Base-by-base conservation (phyloP, 129 eudicot species). In the Deinandra increscens region DNA sequence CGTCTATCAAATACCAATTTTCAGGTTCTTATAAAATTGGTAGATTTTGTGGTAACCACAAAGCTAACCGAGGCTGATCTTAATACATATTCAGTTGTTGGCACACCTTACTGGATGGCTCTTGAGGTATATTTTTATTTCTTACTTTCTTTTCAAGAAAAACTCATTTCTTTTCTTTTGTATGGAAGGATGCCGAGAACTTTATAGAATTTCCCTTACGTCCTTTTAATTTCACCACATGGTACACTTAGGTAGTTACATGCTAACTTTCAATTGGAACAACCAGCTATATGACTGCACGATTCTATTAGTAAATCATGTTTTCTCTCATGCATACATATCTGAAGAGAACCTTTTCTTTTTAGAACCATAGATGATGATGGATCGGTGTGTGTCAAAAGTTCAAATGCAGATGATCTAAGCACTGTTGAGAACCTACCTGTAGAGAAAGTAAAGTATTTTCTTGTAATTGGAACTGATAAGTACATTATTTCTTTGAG, bases 91-190 rank as follows among this genome's bases (percentile, higher is more conserved):
- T 93, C 99, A 66, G 95, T 93, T 81, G 99, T 93, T 76, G 99
- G 97, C 66, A 93, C 97, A 59, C 99, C 99, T 56, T 94, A 94
- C 81, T 89, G 99, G 99, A 94, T 89, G 97, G 99, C 99, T 66
- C 99, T 97, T 34, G 99, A 93, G 99, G 99, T 93, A 84, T 46
- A 67, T 29, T 64, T 26, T 46, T 43, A 13, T 71, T 53, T 29
- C 18, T 60, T 33, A 43, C 48, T 11, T n/a, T 36, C 38, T 69
- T 66, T 4, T n/a, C n/a, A 7, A n/a, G 18, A 44, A 36, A 23
- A 34, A 20, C 11, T 3, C 46, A 5, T 19, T 50, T 26, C 38
- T 20, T 34, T 13, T 66, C 4, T 13, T 39, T 23, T 8, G 12
- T 65, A 10, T 65, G n/a, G 70, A 13, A 4, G 55, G 55, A 43